phyloP scores from a whole-genome alignment of 176 grass and related monocot species.

The Triticum turgidum region DNA sequence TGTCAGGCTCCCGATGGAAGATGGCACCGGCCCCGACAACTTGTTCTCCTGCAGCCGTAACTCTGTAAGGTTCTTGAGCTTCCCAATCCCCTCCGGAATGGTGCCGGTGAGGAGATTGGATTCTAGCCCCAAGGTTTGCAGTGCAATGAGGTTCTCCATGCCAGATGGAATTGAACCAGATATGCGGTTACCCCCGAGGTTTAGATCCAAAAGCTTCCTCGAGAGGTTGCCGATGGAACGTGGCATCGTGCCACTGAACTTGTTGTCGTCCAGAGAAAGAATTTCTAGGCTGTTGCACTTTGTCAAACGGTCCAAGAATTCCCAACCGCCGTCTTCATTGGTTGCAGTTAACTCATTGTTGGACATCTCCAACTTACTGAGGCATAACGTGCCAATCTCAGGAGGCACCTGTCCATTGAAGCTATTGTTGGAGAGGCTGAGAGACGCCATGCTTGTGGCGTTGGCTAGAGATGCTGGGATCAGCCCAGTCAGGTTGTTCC shows the following conservation, averaged over 20 bases:
- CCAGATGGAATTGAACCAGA: constrained; percentile 29
- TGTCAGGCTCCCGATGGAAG: constrained; percentile 28
- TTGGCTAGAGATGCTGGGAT: constrained; percentile 34
- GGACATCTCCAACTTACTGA: not conserved
- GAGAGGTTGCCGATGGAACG: constrained; percentile 25
- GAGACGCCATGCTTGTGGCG: not conserved
- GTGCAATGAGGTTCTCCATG: constrained; percentile 12
- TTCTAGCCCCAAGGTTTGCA: constrained; percentile 21
- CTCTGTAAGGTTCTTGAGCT: constrained; percentile 38
- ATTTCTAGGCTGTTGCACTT: constrained; percentile 16
- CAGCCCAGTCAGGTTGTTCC: not conserved
- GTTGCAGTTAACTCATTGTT: not conserved
- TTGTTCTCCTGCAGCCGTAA: constrained; percentile 30
- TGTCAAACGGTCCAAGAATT: constrained; percentile 24
- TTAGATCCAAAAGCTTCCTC: constrained; percentile 3
- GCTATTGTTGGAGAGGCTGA: constrained; percentile 33
- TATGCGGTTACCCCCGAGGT: constrained; percentile 34
- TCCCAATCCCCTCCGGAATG: constrained; percentile 41
- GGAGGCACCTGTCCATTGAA: constrained; percentile 19
- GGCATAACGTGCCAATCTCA: constrained; percentile 22
- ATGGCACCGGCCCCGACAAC: constrained; percentile 32
- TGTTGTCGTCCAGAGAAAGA: constrained; percentile 32
- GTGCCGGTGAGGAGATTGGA: constrained; percentile 34
- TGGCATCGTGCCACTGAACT: constrained; percentile 26
- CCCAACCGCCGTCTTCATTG: not conserved